Evolutionary conservation across 768 basidiomycete genomes (phyloP), one percentile per base, ranked within the genome.

Genomic region (Lentinus tigrinus): DNA sequence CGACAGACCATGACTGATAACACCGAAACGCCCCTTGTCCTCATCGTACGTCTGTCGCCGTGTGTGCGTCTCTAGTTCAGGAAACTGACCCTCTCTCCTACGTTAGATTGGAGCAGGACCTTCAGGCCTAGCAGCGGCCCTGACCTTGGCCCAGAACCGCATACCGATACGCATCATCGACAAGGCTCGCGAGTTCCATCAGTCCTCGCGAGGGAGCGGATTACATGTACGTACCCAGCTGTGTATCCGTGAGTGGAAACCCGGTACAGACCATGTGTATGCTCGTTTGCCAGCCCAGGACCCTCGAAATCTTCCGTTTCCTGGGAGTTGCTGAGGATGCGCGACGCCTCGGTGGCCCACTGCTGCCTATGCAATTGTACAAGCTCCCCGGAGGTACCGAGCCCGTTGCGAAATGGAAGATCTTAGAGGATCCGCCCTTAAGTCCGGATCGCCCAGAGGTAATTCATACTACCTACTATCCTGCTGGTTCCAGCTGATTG

Each of bases 161-260:
- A 47, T 65, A 14, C 57, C 62, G 3, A 59, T 65, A 9, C 57
- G 61, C 9, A 50, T 65, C 23, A 60, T 65, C n/a, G 64, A 65
- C 17, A 62, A 58, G 24, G 31, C 31, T 31, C 16, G 47, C 1
- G 52, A 54, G 0, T 63, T 36, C 47, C 47, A 48, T 11, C 6
- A 31, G 31, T 31, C 31, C 31, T 31, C 62, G 4, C 65, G 72
- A 9, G 74, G 70, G 0, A n/a, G 64, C 17, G 71, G 67, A 9
- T 48, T 72, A 26, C 58, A 60, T 51, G 74, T 75, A 23, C 2
- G 63, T 21, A 7, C 39, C 16, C 13, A 17, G 36, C 23, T 13
- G 28, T 23, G 17, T 34, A 4, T 10, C 3, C 27, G 16, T 26
- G 13, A 3, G 1, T 3, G 3, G 21, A 13, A 3, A 21, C 37